A percentile compares a stretch with the other conserved stretches of the same genome.
Evolutionary conservation across 768 basidiomycete species (phyloP).

Genomic region (Mycena vulgaris): DNA sequence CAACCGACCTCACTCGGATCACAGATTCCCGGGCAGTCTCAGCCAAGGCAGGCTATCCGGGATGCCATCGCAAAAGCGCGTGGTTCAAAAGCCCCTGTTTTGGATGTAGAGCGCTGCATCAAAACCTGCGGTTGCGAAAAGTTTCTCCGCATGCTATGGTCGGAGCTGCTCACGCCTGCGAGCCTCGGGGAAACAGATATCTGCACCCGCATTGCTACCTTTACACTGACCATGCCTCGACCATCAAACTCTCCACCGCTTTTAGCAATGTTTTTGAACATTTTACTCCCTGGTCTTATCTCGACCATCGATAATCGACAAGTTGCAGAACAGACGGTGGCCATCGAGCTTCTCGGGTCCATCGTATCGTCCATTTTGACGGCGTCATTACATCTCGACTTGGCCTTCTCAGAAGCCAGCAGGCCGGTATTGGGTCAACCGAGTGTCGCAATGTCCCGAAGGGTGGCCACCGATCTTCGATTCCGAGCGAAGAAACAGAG

Average conservation of each 20-base stretch:
- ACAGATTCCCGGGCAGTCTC: constrained; percentile 63
- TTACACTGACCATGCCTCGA: constrained; percentile 76
- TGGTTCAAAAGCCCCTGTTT: constrained; percentile 71
- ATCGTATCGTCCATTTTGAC: constrained; percentile 78
- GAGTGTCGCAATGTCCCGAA: constrained; percentile 74
- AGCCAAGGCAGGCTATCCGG: constrained; percentile 71
- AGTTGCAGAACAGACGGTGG: constrained; percentile 67
- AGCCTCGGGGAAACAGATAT: constrained; percentile 73
- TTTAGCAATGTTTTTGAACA: constrained; percentile 81
- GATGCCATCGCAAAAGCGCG: constrained; percentile 70
- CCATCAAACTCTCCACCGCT: constrained; percentile 69
- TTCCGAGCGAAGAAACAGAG: constrained; percentile 61
- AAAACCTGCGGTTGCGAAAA: constrained; percentile 68
- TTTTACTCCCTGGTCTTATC: constrained; percentile 76
- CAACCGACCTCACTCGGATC: constrained; percentile 31
- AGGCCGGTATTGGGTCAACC: constrained; percentile 71
- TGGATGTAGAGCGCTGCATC: constrained; percentile 81
- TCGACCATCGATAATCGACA: constrained; percentile 67
- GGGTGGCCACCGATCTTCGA: constrained; percentile 73
- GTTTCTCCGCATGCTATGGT: constrained; percentile 81
- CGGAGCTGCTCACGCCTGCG: constrained; percentile 69
- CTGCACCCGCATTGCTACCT: constrained; percentile 76
- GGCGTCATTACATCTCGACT: constrained; percentile 78
- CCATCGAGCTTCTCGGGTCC: constrained; percentile 75
- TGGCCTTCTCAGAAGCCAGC: constrained; percentile 71